phyloP scores from a whole-genome alignment of 2,329 filamentous ascomycete species.

The Aspergillus fumigatus region DNA sequence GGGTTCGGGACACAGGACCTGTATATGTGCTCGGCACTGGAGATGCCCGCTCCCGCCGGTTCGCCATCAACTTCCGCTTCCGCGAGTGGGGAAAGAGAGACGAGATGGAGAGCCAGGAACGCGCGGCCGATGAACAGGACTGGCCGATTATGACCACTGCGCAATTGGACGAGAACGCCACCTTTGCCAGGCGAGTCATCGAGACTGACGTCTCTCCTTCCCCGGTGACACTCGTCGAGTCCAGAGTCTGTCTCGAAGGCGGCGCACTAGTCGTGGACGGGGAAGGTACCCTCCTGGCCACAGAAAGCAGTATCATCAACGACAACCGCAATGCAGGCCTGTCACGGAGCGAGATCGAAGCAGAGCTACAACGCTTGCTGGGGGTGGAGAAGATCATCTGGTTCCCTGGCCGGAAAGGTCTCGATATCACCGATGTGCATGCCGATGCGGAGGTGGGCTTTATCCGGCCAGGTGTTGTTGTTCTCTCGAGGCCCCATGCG shows the following conservation, averaged over 20 bases:
- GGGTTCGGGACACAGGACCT: constrained; percentile 17
- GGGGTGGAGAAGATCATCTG: constrained; percentile 30
- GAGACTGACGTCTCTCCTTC: constrained; percentile 4
- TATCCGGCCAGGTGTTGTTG: constrained; percentile 17
- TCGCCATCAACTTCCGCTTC: constrained; percentile 16
- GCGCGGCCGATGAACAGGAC: constrained; percentile 7
- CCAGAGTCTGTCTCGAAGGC: constrained; percentile 24
- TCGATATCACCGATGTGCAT: constrained; percentile 33
- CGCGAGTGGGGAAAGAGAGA: constrained; percentile 19
- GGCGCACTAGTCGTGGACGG: constrained; percentile 33
- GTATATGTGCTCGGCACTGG: constrained; percentile 13
- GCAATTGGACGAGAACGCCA: constrained; percentile 11
- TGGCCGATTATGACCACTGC: constrained; percentile 11
- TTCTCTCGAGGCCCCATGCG: constrained; percentile 19
- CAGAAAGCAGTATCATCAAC: constrained; percentile 30
- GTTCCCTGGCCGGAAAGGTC: constrained; percentile 25
- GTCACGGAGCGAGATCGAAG: constrained; percentile 19
- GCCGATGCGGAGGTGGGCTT: constrained; percentile 18
- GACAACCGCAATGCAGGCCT: constrained; percentile 26
- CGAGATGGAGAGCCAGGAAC: constrained; percentile 8
- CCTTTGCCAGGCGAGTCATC: constrained; percentile 13
- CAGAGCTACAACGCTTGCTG: constrained; percentile 20
- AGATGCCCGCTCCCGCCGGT: constrained; percentile 1
- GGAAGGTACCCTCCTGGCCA: constrained; percentile 31
- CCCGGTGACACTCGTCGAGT: constrained; percentile 11